Evolutionary conservation across 495 filamentous ascomycete species (phyloP), one percentile per base, ranked within the genome.

Genomic region (Trichoderma reesei): DNA sequence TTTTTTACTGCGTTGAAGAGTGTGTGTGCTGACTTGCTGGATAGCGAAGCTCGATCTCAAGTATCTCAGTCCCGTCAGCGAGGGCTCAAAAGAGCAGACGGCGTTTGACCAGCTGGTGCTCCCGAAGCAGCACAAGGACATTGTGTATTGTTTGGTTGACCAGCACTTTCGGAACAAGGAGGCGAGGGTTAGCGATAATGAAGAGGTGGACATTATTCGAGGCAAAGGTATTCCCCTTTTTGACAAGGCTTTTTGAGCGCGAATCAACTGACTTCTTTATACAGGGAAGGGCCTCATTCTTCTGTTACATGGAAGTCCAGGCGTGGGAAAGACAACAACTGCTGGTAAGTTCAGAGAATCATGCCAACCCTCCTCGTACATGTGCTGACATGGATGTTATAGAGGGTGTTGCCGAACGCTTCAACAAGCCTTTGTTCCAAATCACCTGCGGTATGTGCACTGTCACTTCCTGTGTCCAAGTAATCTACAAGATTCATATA

Each of bases 251-350:
- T 1, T 34, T 39, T 2, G 62, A 56, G 26, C 44, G 10, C 39
- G 2, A 36, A 10, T 39, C 37, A 39, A 39, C 10, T 39, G 10
- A n/a, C 3, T 48, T 20, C 60, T 5, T 8, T 37, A 60, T 59
- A 74, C 76, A 71, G 44, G 44, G 20, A 48, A 48, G 44, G 44
- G 44, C 8, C 44, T 48, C n/a, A 42, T 78, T 34, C 65, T 80
- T 6, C 73, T 81, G 2, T 71, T 82, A 1, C 75, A 80, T 59
- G 81, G 75, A 1, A 70, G 70, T 2, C 80, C 81, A 6, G 80
- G 80, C 0, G 75, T 79, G 0, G 78, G 77, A 0, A 79, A 79
- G 65, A 78, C 77, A 5, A 68, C 71, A 0, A 79, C 79, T 13
- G 77, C 76, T 3, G 44, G 44, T 48, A 18, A 39, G 44, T 18